Evolutionary conservation across 108 stramenopile genomes (phyloP), one percentile per base, ranked within the genome.

Genomic region (Discostella pseudostelligera): DNA sequence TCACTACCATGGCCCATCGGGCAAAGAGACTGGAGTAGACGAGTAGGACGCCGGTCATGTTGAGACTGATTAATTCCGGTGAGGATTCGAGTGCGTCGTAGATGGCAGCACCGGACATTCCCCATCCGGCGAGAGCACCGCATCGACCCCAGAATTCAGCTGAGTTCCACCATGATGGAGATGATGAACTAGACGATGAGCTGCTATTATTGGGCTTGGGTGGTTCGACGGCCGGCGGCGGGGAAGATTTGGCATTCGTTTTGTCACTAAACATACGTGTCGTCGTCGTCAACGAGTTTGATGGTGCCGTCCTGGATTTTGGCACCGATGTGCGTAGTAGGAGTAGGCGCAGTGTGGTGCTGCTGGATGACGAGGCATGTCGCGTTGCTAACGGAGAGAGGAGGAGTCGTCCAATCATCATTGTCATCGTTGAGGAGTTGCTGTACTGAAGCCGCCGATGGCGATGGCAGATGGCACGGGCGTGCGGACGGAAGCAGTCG

Each of bases 11-110:
- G 12, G 89, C 89, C 90, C 90, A 94, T 46, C 89, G 77, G 1
- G 86, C 86, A 82, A 94, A 94, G 2, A 94, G 62, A 1, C 82
- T 78, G 16, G 85, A 86, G 53, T 94, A 94, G 0, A 92, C 84
- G 61, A 94, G 85, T 40, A 94, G 60, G 0, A 94, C 90, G 12
- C 86, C 83, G 17, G 93, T 94, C 93, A 94, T 94, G 80, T 86
- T 92, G 61, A 94, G 54, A 42, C 77, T 79, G 39, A 94, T 91
- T 12, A 91, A 64, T 48, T 94, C 93, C 1, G 93, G 93, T 25
- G 87, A 86, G 61, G 82, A 79, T 56, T 77, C 57, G 36, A 59
- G 35, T 24, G 94, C 88, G 74, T 95, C 94, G 63, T 89, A 95
- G 53, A 95, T 90, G 12, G 90, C 94, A 7, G 90, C 72, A 2